phyloP scores from a whole-genome alignment of 2,329 filamentous ascomycete species.

The Clonostachys sp. region DNA sequence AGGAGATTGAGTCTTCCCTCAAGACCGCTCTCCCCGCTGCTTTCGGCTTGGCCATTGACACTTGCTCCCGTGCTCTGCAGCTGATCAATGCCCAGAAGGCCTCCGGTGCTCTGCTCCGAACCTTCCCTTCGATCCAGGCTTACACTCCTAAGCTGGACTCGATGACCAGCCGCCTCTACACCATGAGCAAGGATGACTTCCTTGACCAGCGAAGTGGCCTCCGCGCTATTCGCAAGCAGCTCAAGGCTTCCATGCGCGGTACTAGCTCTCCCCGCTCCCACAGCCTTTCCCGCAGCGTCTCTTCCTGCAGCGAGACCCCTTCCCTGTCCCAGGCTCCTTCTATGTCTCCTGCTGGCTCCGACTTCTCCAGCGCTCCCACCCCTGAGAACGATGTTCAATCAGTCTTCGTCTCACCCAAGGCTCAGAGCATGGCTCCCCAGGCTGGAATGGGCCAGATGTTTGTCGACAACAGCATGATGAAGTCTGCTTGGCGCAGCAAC shows the following conservation, averaged over 20 bases:
- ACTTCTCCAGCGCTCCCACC: constrained; percentile 1
- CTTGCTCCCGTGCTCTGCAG: constrained; percentile 20
- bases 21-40: constrained; percentile 16
- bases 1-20: constrained; percentile 10
- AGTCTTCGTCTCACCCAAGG: constrained; percentile 6
- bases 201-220: constrained; percentile 15
- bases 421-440: constrained; percentile 4
- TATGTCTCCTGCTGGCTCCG: neutral
- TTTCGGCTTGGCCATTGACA: constrained; percentile 20
- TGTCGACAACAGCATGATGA: constrained; percentile 2
- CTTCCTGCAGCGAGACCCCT: neutral
- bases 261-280: neutral
- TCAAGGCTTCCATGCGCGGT: constrained; percentile 16
- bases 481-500: constrained; percentile 12
- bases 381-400: neutral
- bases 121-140: constrained; percentile 10
- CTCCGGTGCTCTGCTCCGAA: constrained; percentile 6
- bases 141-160: constrained; percentile 15
- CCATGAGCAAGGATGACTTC: constrained; percentile 16
- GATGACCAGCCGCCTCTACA: constrained; percentile 16
- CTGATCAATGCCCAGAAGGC: constrained; percentile 11
- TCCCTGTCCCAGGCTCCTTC: neutral
- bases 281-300: neutral
- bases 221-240: constrained; percentile 16
- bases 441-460: constrained; percentile 8